These are phyloP conservation scores for Penicillium thymicola DNA, from an alignment of 2,329 filamentous ascomycete genomes.

Conservation along the genomic window DNA sequence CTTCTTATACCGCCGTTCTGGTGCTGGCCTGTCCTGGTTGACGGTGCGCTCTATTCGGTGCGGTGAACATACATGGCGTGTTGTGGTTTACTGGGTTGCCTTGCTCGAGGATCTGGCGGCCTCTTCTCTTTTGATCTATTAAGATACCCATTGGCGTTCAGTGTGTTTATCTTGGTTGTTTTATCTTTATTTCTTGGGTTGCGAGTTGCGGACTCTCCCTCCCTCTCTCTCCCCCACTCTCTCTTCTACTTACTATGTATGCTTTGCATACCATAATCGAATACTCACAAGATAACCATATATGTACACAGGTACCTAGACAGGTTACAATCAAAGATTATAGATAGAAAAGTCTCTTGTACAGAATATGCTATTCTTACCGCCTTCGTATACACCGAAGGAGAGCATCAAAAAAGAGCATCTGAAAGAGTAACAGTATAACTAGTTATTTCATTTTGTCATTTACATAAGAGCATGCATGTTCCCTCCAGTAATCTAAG, in stretches of 20 bases:
- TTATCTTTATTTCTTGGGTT: neutral
- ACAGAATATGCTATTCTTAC: no score
- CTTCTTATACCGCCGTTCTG: neutral
- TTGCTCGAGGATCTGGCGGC: neutral
- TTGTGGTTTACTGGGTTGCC: neutral
- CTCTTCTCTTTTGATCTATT: conserved; percentile 15
- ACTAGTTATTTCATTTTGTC: conserved; percentile 8
- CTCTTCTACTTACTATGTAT: neutral
- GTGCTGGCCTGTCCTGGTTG: conserved; percentile 1
- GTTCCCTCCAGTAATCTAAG: neutral
- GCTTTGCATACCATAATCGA: neutral
- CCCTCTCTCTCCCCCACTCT: no score
- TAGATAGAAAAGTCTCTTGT: no score
- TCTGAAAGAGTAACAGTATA: no score
- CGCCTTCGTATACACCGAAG: no score
- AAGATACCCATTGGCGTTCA: conserved; percentile 32
- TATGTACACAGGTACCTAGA: neutral
- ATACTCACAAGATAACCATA: neutral
- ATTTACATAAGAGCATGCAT: conserved; percentile 9
- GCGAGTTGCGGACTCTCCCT: neutral
- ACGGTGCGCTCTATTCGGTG: neutral
- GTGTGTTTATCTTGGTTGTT: conserved; percentile 12
- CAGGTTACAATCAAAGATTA: neutral
- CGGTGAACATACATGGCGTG: neutral
- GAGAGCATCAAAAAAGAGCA: no score